Evolutionary conservation across 208 protist genomes (phyloP).

Genomic region (Spongospora subterranea): DNA sequence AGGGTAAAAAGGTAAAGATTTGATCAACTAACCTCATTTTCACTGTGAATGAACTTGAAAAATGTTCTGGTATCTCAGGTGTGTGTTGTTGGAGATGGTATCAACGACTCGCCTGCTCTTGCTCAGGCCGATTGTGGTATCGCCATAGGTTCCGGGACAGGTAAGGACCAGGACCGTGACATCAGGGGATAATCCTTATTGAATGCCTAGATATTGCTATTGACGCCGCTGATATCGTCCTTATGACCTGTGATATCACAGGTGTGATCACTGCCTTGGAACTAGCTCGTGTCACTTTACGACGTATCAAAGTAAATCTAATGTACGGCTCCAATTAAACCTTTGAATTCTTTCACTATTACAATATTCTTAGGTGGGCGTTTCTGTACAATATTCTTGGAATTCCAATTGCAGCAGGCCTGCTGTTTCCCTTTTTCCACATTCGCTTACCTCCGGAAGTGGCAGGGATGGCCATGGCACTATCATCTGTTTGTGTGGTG

Average conservation of each 20-base stretch:
- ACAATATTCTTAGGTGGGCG: constrained; percentile 72
- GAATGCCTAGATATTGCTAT: constrained; percentile 79
- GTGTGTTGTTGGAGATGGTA: constrained; percentile 69
- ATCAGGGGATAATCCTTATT: too few relatives aligned
- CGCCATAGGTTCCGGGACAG: constrained; percentile 79
- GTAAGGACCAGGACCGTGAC: background rate
- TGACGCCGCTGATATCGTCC: constrained; percentile 81
- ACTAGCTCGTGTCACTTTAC: constrained; percentile 76
- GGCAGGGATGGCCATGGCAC: constrained; percentile 81
- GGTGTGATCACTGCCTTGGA: constrained; percentile 78
- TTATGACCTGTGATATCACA: constrained; percentile 71
- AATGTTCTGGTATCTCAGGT: too few relatives aligned
- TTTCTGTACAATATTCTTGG: constrained; percentile 82
- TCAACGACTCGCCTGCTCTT: constrained; percentile 74
- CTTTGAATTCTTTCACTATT: background rate
- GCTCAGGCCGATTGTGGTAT: constrained; percentile 83
- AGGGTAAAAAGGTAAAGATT: background rate
- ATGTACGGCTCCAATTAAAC: background rate
- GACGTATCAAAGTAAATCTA: constrained; percentile 83
- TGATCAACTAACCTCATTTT: too few relatives aligned
- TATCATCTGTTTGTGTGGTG: constrained; percentile 82
- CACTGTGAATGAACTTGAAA: too few relatives aligned
- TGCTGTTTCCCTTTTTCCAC: constrained; percentile 71
- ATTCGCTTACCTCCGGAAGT: constrained; percentile 79
- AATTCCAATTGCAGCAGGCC: constrained; percentile 82